Conservation (phyloP, 306 rosid species). For the Ceratonia siliqua region DNA sequence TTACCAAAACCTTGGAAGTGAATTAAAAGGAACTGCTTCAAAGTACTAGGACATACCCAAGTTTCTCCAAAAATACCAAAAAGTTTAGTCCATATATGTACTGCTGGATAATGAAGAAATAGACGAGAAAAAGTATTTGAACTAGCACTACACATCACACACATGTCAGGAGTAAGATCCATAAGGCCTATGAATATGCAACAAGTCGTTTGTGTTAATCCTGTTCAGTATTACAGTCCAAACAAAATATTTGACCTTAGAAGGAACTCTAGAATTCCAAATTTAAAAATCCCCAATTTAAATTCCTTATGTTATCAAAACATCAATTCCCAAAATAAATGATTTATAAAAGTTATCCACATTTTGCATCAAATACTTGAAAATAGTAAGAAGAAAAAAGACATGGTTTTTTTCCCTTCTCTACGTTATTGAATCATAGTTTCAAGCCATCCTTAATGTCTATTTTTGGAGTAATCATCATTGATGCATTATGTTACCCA, state of each 20-base stretch:
- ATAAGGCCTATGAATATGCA: background rate
- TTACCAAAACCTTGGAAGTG: background rate
- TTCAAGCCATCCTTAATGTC: conserved; percentile 7
- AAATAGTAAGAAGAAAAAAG: background rate
- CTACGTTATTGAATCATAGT: background rate
- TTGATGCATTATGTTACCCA: background rate
- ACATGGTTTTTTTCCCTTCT: background rate
- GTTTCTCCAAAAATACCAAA: background rate
- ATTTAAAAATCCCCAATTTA: no score
- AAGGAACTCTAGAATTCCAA: background rate
- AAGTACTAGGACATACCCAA: background rate
- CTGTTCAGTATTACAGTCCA: background rate
- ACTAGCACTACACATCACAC: background rate
- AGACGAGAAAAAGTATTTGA: background rate
- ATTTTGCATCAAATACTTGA: background rate
- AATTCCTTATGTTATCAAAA: no score
- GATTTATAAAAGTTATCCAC: no score
- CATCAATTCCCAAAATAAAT: background rate
- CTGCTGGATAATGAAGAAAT: background rate
- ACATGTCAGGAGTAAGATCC: background rate
- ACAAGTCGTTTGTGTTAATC: background rate
- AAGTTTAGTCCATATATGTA: background rate
- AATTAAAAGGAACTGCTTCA: background rate
- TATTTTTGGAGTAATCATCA: background rate
- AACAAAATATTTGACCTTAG: background rate